phyloP scores from a whole-genome alignment of 2,329 filamentous ascomycete genomes.

The Zymoseptoria pseudotritici region DNA sequence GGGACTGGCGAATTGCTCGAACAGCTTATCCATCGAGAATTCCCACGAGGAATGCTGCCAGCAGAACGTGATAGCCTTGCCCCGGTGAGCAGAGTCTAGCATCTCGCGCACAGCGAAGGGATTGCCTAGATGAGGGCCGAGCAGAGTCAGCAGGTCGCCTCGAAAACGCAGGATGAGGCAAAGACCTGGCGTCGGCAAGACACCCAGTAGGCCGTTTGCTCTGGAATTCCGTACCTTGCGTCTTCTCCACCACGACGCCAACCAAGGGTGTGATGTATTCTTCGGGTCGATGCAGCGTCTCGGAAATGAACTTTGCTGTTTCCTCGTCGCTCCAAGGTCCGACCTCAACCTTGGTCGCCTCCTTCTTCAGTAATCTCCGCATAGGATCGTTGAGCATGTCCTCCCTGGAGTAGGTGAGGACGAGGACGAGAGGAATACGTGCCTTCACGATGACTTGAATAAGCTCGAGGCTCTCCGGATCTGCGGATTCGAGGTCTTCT shows the following conservation, averaged over 20 bases:
- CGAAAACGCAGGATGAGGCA: no score
- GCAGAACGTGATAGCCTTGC: slow-evolving; percentile 84
- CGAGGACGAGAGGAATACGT: slow-evolving; percentile 72
- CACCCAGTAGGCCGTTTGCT: no score
- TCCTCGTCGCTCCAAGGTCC: slow-evolving; percentile 69
- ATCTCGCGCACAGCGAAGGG: slow-evolving; percentile 90
- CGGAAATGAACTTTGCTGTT: slow-evolving; percentile 72
- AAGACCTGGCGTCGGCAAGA: no score
- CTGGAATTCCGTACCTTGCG: slow-evolving; percentile 52
- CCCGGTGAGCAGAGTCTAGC: slow-evolving; percentile 77
- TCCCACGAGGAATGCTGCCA: slow-evolving; percentile 77
- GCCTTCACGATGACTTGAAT: slow-evolving; percentile 72
- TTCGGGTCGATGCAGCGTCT: slow-evolving; percentile 65
- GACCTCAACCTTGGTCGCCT: slow-evolving; percentile 65
- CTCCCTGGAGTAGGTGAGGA: slow-evolving; percentile 56
- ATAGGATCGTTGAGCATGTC: slow-evolving; percentile 31
- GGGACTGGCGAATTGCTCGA: slow-evolving; percentile 73
- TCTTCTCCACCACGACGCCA: slow-evolving; percentile 81
- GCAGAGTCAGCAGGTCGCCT: no score
- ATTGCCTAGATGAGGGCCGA: slow-evolving; percentile 55
- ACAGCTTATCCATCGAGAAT: slow-evolving; percentile 77
- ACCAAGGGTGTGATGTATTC: slow-evolving; percentile 71
- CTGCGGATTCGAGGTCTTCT: slow-evolving; percentile 86
- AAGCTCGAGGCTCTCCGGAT: slow-evolving; percentile 77
- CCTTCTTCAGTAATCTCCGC: no score